Evolutionary conservation across 345 rosid genomes (phyloP).

Genomic region (Syzygium oleosum): DNA sequence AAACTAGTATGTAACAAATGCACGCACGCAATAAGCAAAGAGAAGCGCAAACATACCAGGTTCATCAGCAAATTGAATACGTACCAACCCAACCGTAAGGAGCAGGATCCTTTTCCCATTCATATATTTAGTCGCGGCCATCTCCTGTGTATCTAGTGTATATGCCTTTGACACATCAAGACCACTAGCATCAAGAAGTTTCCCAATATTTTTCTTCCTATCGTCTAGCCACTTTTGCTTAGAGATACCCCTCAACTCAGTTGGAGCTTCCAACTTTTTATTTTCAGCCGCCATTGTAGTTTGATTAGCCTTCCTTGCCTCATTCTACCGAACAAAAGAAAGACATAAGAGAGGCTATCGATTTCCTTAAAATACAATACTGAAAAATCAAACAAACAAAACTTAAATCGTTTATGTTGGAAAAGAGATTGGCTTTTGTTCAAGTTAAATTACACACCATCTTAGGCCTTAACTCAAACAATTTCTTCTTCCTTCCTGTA

Average conservation of each 20-base stretch:
- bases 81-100: slow-evolving; percentile 97
- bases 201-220: slow-evolving; percentile 85
- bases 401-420: neutral
- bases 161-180: slow-evolving; percentile 74
- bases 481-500: slow-evolving; percentile 73
- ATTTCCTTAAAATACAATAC: neutral
- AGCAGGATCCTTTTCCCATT: slow-evolving; percentile 95
- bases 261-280: slow-evolving; percentile 84
- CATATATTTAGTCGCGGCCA: slow-evolving; percentile 81
- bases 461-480: slow-evolving; percentile 76
- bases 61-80: slow-evolving; percentile 1
- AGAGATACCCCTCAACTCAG: slow-evolving; percentile 78
- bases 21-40: neutral
- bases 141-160: slow-evolving; percentile 89
- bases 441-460: slow-evolving; percentile 34
- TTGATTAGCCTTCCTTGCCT: slow-evolving; percentile 90
- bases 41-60: neutral
- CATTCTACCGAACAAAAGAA: slow-evolving; percentile 29
- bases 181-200: slow-evolving; percentile 84
- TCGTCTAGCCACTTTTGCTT: slow-evolving; percentile 93
- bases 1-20: neutral
- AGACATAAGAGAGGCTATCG: neutral
- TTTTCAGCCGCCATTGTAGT: slow-evolving; percentile 79
- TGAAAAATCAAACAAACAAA: neutral
- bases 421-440: neutral